Conservation (phyloP, 306 rosid genomes). For the Lupinus albus region DNA sequence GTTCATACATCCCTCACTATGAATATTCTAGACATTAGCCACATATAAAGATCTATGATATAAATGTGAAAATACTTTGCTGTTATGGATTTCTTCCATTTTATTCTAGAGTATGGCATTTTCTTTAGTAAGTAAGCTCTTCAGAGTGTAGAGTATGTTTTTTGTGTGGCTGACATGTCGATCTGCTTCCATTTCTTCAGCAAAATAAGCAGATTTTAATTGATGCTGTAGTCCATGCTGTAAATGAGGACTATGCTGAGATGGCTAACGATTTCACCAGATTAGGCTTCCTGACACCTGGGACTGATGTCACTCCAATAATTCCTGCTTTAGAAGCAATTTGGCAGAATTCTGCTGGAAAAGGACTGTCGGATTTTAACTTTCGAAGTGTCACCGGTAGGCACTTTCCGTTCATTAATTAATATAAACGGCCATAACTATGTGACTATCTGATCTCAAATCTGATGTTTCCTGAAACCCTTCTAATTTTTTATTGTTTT, state of each 20-base stretch:
- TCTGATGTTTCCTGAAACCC: constrained; percentile 8
- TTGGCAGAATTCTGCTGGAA: constrained; percentile 98
- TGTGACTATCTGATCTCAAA: constrained; percentile 38
- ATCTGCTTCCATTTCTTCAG: constrained; percentile 58
- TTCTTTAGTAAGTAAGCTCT: neutral
- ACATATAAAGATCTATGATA: neutral
- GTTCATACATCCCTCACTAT: neutral
- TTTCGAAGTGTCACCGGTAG: constrained; percentile 93
- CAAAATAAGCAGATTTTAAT: constrained; percentile 92
- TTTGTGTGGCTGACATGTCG: constrained; percentile 32
- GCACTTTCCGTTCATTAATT: constrained; percentile 24
- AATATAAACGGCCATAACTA: constrained; percentile 24
- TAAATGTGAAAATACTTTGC: neutral
- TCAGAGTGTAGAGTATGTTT: neutral
- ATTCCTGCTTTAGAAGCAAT: constrained; percentile 96
- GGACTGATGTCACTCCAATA: constrained; percentile 94
- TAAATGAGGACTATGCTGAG: constrained; percentile 94
- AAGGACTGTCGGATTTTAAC: constrained; percentile 93
- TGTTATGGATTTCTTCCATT: constrained; percentile 8
- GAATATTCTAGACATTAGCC: neutral
- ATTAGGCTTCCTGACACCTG: constrained; percentile 95
- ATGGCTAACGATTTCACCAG: constrained; percentile 99
- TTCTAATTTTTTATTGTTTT: neutral
- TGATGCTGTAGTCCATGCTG: constrained; percentile 99
- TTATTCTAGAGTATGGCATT: neutral